Conservation (phyloP, 2,329 filamentous ascomycete species). For the Fusarium secorum region DNA sequence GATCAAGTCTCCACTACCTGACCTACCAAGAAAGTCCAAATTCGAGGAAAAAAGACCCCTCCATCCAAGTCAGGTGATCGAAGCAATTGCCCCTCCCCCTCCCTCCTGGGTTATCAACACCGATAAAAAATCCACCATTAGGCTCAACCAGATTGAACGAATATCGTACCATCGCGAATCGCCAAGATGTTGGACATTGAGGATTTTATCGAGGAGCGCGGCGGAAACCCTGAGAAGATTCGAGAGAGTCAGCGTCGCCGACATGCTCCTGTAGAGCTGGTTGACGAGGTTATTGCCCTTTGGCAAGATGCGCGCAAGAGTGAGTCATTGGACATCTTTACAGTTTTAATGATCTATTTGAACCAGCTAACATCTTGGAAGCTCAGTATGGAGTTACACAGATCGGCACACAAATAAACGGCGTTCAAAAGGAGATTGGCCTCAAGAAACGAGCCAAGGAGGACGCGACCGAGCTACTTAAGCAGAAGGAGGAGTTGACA, state of each 20-base stretch:
- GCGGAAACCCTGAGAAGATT: slow-evolving; percentile 90
- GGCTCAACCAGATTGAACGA: slow-evolving; percentile 20
- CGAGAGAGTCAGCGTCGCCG: slow-evolving; percentile 88
- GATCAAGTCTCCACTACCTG: neutral
- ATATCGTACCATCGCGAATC: slow-evolving; percentile 29
- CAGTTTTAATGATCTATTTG: neutral
- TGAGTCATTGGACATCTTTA: slow-evolving; percentile 36
- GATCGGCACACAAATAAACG: slow-evolving; percentile 85
- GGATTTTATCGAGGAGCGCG: slow-evolving; percentile 85
- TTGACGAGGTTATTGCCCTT: slow-evolving; percentile 88
- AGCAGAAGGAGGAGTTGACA: slow-evolving; percentile 79
- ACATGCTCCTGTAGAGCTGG: slow-evolving; percentile 79
- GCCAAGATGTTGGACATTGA: slow-evolving; percentile 74
- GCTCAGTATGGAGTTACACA: slow-evolving; percentile 80
- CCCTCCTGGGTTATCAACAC: slow-evolving; percentile 37
- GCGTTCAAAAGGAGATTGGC: slow-evolving; percentile 87
- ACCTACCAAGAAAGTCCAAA: neutral
- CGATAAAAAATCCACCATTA: slow-evolving; percentile 36
- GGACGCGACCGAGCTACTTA: slow-evolving; percentile 79
- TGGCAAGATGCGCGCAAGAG: slow-evolving; percentile 86
- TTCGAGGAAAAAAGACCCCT: slow-evolving; percentile 15
- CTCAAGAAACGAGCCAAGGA: slow-evolving; percentile 95
- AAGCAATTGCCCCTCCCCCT: slow-evolving; percentile 40
- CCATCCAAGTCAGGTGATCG: slow-evolving; percentile 38
- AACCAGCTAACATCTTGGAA: slow-evolving; percentile 32